A percentile compares a stretch with the other conserved stretches of the same genome.
Conservation (phyloP, 2,329 filamentous ascomycete species). For the Byssothecium circinans region DNA sequence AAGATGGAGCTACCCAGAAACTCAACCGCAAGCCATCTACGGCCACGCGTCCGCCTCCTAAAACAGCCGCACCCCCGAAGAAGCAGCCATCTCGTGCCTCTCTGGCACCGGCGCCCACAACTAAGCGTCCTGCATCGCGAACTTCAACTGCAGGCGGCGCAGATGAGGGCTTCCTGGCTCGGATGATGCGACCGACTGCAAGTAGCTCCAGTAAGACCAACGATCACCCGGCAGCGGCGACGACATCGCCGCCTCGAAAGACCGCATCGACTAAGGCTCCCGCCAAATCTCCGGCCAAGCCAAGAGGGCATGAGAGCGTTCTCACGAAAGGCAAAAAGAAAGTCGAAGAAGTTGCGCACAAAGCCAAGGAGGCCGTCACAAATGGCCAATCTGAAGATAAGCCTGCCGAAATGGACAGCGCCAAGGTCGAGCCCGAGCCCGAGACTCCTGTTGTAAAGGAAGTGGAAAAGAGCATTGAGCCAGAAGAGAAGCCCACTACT, state of each 20-base stretch:
- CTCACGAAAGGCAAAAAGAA: constrained; percentile 42
- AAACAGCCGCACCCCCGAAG: constrained; percentile 28
- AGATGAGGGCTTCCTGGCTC: constrained; percentile 73
- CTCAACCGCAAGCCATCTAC: constrained; percentile 44
- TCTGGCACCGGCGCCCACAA: constrained; percentile 31
- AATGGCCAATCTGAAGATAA: constrained; percentile 29
- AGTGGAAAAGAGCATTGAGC: not conserved
- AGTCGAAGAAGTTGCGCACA: constrained; percentile 36
- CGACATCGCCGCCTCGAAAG: constrained; percentile 39
- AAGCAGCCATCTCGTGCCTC: constrained; percentile 42
- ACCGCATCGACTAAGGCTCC: constrained; percentile 4
- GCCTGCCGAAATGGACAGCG: not conserved
- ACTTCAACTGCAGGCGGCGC: constrained; percentile 57
- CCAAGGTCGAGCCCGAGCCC: not conserved
- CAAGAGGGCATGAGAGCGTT: constrained; percentile 27
- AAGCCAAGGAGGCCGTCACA: constrained; percentile 38
- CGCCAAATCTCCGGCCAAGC: constrained; percentile 18
- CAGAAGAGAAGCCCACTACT: not conserved
- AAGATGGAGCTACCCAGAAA: constrained; percentile 42
- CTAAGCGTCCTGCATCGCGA: constrained; percentile 56
- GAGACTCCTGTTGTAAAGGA: not conserved
- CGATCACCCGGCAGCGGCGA: constrained; percentile 56
- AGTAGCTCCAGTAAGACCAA: constrained; percentile 67
- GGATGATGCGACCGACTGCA: constrained; percentile 79
- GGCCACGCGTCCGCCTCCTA: constrained; percentile 37